Percentiles rank a stretch among this genome's conserved stretches.
phyloP scores from a whole-genome alignment of 306 rosid species.

The barrel medic (Medicago truncatula) region MtrunA17r5.0-ANR NC_053043.1:11863001-11863500 shows the following conservation, averaged over 20 bases:
- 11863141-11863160: slow-evolving; percentile 23
- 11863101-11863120: slow-evolving; percentile 74
- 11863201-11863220: slow-evolving; percentile 19
- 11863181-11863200: slow-evolving; percentile 22
- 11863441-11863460: neutral
- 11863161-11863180: slow-evolving; percentile 10
- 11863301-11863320: slow-evolving; percentile 32
- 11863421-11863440: neutral
- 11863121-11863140: slow-evolving; percentile 6
- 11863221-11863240: slow-evolving; percentile 17
- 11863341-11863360: slow-evolving; percentile 18
- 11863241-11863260: slow-evolving; percentile 7
- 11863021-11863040: slow-evolving; percentile 95
- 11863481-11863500: slow-evolving; percentile 16
- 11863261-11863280: neutral
- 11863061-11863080: slow-evolving; percentile 93
- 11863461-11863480: neutral
- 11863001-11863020: slow-evolving; percentile 80
- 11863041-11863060: slow-evolving; percentile 92
- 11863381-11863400: neutral
- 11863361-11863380: slow-evolving; percentile 14
- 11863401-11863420: neutral
- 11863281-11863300: slow-evolving; percentile 9
- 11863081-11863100: slow-evolving; percentile 67
- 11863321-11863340: slow-evolving; percentile 10